Conservation (phyloP, 2,329 filamentous ascomycete genomes). For the Trichoderma sp. region DNA sequence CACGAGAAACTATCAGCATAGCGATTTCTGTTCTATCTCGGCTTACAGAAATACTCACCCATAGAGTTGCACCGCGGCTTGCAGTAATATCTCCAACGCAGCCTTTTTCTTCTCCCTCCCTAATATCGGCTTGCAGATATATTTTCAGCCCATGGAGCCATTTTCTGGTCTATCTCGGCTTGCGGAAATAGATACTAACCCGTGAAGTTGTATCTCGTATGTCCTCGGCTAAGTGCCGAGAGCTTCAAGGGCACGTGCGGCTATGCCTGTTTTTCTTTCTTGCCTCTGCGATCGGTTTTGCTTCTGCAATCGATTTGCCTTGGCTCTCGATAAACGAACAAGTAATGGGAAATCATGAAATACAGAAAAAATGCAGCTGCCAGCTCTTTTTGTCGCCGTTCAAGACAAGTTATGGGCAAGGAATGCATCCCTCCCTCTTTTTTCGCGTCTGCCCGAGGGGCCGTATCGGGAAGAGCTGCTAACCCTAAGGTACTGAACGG, state of each 20-base stretch:
- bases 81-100: not conserved
- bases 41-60: not conserved
- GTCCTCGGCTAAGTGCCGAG: not conserved
- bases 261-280: not conserved
- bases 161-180: not conserved
- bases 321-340: not conserved
- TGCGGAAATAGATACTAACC: not conserved
- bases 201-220: not conserved
- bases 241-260: not conserved
- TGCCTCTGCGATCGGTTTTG: not conserved
- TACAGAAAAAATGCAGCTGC: not conserved
- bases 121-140: not conserved
- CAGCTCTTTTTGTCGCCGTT: not conserved
- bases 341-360: not conserved
- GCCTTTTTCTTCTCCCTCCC: not conserved
- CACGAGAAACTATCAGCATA: not conserved
- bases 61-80: not conserved
- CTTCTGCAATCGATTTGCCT: not conserved
- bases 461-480: not conserved
- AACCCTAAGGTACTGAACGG: not conserved
- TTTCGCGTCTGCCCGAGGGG: not conserved
- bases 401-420: not conserved
- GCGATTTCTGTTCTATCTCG: not conserved
- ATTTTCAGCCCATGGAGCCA: no score
- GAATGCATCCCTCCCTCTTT: slow-evolving; percentile 3